A percentile compares a stretch with the other conserved stretches of the same genome.
These are phyloP conservation scores for Mallotus nudiflorus DNA, from an alignment of 345 rosid species.

Conservation along the genomic window DNA sequence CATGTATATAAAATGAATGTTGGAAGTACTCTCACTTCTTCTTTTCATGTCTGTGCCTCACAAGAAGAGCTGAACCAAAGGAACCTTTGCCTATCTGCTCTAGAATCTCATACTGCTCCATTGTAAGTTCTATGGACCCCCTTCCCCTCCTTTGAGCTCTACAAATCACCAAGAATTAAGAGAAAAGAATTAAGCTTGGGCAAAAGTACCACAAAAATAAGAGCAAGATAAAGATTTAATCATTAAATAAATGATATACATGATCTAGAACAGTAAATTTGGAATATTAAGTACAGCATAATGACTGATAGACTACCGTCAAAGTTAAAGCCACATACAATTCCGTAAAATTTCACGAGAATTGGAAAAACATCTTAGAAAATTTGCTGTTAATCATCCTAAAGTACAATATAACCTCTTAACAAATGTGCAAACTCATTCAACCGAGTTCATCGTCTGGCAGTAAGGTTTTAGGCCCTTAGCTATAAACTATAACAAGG, in stretches of 20 bases:
- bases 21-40: conserved; percentile 60
- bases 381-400: no score
- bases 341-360: no score
- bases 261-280: neutral
- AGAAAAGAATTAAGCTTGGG: neutral
- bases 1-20: neutral
- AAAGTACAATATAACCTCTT: no score
- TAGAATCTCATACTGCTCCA: conserved; percentile 92
- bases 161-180: conserved; percentile 5
- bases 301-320: no score
- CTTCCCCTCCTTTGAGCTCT: neutral
- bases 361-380: no score
- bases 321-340: no score
- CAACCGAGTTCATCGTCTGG: neutral
- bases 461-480: neutral
- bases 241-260: neutral
- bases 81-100: conserved; percentile 98
- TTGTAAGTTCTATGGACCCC: conserved; percentile 19
- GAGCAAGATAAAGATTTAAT: neutral
- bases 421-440: neutral
- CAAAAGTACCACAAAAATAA: neutral
- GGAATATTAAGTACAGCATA: neutral
- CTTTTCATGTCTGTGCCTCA: conserved; percentile 90
- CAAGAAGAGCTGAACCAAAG: conserved; percentile 95
- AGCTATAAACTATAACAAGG: neutral